Evolutionary conservation across 2,329 filamentous ascomycete species (phyloP).

Genomic region (Knufia fluminis): DNA sequence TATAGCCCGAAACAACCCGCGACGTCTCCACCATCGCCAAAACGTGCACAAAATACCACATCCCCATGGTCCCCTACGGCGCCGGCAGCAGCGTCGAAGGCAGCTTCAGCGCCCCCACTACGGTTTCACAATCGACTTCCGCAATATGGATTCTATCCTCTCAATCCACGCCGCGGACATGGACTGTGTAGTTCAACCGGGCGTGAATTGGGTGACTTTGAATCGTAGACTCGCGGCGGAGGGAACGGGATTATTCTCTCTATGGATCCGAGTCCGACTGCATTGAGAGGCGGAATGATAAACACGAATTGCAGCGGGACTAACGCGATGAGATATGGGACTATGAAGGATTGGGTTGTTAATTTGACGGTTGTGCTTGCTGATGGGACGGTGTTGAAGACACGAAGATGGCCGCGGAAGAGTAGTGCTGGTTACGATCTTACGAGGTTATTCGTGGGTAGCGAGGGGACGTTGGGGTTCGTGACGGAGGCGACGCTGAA

Average conservation of each 20-base stretch:
- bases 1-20: constrained; percentile 54
- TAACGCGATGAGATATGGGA: constrained; percentile 57
- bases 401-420: constrained; percentile 64
- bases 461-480: constrained; percentile 70
- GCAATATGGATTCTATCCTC: constrained; percentile 74
- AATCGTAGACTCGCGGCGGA: constrained; percentile 62
- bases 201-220: constrained; percentile 83
- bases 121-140: constrained; percentile 83
- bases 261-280: constrained; percentile 68
- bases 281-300: constrained; percentile 51
- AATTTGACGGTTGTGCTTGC: constrained; percentile 62
- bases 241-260: constrained; percentile 76
- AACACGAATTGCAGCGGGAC: constrained; percentile 59
- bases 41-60: constrained; percentile 66
- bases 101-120: constrained; percentile 79
- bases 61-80: constrained; percentile 81
- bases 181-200: constrained; percentile 87
- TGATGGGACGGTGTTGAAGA: constrained; percentile 61
- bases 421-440: constrained; percentile 77
- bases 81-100: constrained; percentile 81
- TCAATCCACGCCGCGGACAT: constrained; percentile 76
- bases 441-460: constrained; percentile 69
- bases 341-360: constrained; percentile 68
- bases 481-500: constrained; percentile 79
- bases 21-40: constrained; percentile 57